These are phyloP conservation scores for Colletotrichum gloeosporioides DNA, from an alignment of 2,329 filamentous ascomycete genomes.

Conservation along the genomic window DNA sequence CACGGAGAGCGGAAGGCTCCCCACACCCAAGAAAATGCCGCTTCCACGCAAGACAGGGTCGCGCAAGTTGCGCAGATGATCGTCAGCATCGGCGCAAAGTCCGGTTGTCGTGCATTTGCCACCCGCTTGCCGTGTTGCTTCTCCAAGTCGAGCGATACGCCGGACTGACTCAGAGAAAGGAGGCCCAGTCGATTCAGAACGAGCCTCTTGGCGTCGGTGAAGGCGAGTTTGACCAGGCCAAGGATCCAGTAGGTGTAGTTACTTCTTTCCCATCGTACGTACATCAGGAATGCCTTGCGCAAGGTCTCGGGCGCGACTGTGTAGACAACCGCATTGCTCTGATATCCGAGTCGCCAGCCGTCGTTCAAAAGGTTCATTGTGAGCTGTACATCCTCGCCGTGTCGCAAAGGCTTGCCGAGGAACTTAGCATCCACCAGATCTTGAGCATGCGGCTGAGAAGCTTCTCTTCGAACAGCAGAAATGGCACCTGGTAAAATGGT, in stretches of 20 bases:
- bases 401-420: background rate
- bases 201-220: background rate
- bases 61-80: background rate
- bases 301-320: background rate
- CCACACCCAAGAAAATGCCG: background rate
- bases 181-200: background rate
- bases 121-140: background rate
- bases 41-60: background rate
- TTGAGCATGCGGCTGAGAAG: background rate
- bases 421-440: background rate
- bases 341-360: background rate
- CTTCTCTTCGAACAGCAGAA: background rate
- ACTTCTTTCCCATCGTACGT: background rate
- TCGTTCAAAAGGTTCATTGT: background rate
- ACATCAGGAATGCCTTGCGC: background rate
- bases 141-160: background rate
- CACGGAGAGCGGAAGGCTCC: background rate
- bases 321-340: slow-evolving; percentile 5
- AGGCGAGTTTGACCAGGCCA: background rate
- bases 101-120: background rate
- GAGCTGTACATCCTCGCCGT: slow-evolving; percentile 1
- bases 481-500: background rate
- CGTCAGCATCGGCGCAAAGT: background rate
- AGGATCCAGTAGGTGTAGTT: slow-evolving; percentile 1
- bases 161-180: background rate